Evolutionary conservation across 2,329 filamentous ascomycete genomes (phyloP), one percentile per base, ranked within the genome.

Genomic region (Fusarium sp.): DNA sequence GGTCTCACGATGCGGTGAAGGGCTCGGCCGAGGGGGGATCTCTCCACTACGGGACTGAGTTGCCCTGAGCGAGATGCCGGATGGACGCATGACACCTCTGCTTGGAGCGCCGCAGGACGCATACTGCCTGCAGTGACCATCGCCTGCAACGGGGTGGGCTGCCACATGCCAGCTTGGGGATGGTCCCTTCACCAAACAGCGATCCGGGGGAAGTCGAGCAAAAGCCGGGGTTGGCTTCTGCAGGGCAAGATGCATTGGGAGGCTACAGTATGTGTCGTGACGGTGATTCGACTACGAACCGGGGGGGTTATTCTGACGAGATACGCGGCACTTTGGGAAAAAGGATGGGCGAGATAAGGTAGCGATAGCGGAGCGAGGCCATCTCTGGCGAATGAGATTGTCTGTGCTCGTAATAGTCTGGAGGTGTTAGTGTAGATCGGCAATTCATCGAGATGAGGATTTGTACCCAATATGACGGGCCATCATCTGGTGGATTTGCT

Each of bases 81-180:
- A 71, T 65, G 59, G 71, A 76, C 66, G 64, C 74, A 77, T 77
- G 73, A 73, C 73, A 78, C 70, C 63, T 63, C 42, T 69, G 45
- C 31, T 47, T 65, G 47, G 45, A 70, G 56, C 66, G 70, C 65
- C 61, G 66, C 65, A 65, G 66, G 33, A 66, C 68, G 72, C 76
- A 78, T 36, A 36, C 35, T 36, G 67, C 18, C 31, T 54, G 50
- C 35, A 36, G 33, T 38, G 36, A n/a, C 20, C 16, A 35, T 73
- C 60, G 65, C n/a, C 42, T 57, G 54, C 54, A 57, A 57, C 31
- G 9, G 31, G 54, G 56, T 59, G 66, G 58, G 45, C 62, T 71
- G 65, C 68, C 68, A 69, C 73, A 74, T 72, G 71, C 69, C 64
- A 66, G 27, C 63, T 63, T 76, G 58, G 71, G 40, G 63, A 45